phyloP scores from a whole-genome alignment of 1,284 basidiomycete genomes.

The Volvariella surrecta region DNA sequence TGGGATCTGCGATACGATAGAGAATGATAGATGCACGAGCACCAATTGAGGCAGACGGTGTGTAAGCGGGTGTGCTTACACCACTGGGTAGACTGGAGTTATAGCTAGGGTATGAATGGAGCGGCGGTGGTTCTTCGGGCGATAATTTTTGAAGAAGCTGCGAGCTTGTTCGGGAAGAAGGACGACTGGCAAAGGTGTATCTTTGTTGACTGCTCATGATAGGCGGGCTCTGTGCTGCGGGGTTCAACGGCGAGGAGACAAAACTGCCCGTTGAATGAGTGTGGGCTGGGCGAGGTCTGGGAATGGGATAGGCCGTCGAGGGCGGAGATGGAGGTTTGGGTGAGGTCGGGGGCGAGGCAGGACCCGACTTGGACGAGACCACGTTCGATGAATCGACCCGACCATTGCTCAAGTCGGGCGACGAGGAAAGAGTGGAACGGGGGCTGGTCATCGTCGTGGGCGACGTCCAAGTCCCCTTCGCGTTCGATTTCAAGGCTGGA shows the following conservation, averaged over 20 bases:
- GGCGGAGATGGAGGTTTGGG: neutral
- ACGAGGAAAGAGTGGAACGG: too few relatives aligned
- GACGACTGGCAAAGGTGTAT: constrained; percentile 14
- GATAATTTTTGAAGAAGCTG: constrained; percentile 18
- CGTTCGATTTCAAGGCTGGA: too few relatives aligned
- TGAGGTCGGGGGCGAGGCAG: neutral
- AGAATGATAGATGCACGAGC: constrained; percentile 7
- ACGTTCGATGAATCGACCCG: too few relatives aligned
- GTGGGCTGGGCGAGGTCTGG: constrained; percentile 7
- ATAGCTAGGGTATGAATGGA: constrained; percentile 9
- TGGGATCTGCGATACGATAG: too few relatives aligned
- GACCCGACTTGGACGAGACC: neutral
- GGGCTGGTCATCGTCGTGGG: too few relatives aligned
- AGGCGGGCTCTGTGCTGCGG: constrained; percentile 10
- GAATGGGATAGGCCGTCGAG: constrained; percentile 4
- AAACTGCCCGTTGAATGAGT: constrained; percentile 15
- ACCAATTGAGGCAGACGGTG: neutral
- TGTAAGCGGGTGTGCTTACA: neutral
- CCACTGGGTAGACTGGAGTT: constrained; percentile 7
- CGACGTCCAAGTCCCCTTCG: too few relatives aligned
- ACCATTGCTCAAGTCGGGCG: too few relatives aligned
- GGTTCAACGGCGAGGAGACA: constrained; percentile 22
- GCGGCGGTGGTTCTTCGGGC: constrained; percentile 9
- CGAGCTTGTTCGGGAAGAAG: constrained; percentile 29
- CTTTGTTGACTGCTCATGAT: constrained; percentile 10